Percentiles rank a stretch among this genome's conserved stretches.
These are phyloP conservation scores for Hirsutella thompsonii DNA, from an alignment of 2,329 filamentous ascomycete genomes.

Conservation along the genomic window DNA sequence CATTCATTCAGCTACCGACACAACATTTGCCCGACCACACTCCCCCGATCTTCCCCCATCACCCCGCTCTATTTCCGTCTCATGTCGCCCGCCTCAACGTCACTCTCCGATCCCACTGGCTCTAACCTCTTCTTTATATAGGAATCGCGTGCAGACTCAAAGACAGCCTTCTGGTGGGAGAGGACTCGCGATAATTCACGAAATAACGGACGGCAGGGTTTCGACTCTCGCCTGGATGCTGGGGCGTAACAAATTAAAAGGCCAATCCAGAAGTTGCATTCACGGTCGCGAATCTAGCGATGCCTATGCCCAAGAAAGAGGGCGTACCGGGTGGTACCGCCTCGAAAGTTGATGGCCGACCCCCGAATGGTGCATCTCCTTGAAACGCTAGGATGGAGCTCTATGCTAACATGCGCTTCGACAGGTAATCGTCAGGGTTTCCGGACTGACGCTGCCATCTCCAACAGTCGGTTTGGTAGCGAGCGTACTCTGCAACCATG, in stretches of 20 bases:
- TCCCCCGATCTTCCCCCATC: not conserved
- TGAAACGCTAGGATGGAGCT: not conserved
- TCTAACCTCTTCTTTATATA: not conserved
- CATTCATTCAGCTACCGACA: not conserved
- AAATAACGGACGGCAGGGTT: constrained; percentile 1
- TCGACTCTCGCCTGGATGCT: constrained; percentile 11
- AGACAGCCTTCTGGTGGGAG: not conserved
- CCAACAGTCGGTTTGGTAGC: constrained; percentile 52
- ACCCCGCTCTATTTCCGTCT: not conserved
- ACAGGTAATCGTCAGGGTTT: constrained; percentile 58
- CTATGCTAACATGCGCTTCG: constrained; percentile 4
- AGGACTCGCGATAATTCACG: not conserved
- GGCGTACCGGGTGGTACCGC: constrained; percentile 17
- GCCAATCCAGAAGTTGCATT: constrained; percentile 11
- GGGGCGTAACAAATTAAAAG: constrained; percentile 9
- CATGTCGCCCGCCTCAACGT: not conserved
- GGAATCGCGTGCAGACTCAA: not conserved
- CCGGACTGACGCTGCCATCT: constrained; percentile 81
- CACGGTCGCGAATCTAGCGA: constrained; percentile 13
- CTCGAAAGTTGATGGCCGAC: constrained; percentile 15
- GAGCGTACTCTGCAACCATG: constrained; percentile 73
- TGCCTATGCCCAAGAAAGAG: constrained; percentile 28
- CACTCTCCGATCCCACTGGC: not conserved
- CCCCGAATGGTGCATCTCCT: constrained; percentile 21
- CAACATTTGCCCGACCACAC: not conserved